These are phyloP conservation scores for Penicillium frequentans DNA, from an alignment of 2,329 filamentous ascomycete genomes.

Conservation along the genomic window DNA sequence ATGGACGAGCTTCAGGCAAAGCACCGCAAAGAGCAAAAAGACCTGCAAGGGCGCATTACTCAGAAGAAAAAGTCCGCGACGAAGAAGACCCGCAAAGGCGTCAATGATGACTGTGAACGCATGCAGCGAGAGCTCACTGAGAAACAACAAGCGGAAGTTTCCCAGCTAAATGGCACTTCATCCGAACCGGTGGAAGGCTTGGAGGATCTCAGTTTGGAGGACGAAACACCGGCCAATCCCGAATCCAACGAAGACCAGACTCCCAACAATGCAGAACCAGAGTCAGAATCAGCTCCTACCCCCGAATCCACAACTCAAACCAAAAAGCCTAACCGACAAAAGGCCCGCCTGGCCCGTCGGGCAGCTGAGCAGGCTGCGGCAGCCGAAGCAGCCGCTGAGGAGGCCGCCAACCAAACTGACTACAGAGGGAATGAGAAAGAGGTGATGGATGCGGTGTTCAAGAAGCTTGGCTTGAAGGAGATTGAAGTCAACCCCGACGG, in stretches of 20 bases:
- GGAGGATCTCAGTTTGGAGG: slow-evolving; percentile 35
- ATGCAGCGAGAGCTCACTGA: slow-evolving; percentile 58
- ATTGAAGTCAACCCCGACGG: slow-evolving; percentile 84
- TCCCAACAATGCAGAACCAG: slow-evolving; percentile 7
- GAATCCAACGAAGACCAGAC: slow-evolving; percentile 11
- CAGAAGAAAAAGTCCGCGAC: slow-evolving; percentile 97
- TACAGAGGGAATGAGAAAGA: slow-evolving; percentile 68
- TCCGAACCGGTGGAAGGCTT: slow-evolving; percentile 26
- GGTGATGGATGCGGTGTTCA: slow-evolving; percentile 69
- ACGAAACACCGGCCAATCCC: slow-evolving; percentile 17
- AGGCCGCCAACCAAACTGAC: slow-evolving; percentile 74
- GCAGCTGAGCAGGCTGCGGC: slow-evolving; percentile 79
- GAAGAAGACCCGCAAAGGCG: slow-evolving; percentile 72
- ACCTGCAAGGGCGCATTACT: slow-evolving; percentile 80
- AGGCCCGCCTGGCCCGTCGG: slow-evolving; percentile 84
- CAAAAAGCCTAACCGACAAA: slow-evolving; percentile 87
- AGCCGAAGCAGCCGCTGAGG: slow-evolving; percentile 66
- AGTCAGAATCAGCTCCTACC: neutral
- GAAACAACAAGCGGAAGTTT: slow-evolving; percentile 53
- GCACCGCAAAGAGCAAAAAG: slow-evolving; percentile 85
- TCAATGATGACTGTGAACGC: slow-evolving; percentile 65
- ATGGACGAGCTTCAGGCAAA: slow-evolving; percentile 76
- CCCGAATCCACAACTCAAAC: slow-evolving; percentile 20
- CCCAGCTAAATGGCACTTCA: slow-evolving; percentile 42
- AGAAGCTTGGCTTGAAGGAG: slow-evolving; percentile 65